These are phyloP conservation scores for Volutella citrinella DNA, from an alignment of 2,329 filamentous ascomycete species.

Conservation along the genomic window DNA sequence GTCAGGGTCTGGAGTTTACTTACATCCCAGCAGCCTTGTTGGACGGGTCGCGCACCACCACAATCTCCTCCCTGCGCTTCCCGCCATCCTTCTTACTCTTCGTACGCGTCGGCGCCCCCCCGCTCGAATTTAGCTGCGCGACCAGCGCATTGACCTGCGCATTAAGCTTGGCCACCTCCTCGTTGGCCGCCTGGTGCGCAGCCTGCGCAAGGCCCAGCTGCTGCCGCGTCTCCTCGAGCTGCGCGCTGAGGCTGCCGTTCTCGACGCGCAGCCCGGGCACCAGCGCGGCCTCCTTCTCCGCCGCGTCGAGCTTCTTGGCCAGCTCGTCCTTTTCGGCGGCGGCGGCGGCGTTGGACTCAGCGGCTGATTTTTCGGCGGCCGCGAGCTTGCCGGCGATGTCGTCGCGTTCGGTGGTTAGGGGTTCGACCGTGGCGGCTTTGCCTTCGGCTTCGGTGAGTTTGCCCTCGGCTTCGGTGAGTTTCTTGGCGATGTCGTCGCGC, in stretches of 20 bases:
- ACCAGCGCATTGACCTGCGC: slow-evolving; percentile 19
- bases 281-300: slow-evolving; percentile 19
- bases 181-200: slow-evolving; percentile 17
- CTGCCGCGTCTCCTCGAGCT: slow-evolving; percentile 13
- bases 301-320: slow-evolving; percentile 17
- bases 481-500: slow-evolving; percentile 21
- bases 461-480: slow-evolving; percentile 16
- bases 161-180: slow-evolving; percentile 17
- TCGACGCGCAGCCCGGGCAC: slow-evolving; percentile 18
- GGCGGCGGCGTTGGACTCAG: slow-evolving; percentile 8
- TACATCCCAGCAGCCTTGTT: slow-evolving; percentile 21
- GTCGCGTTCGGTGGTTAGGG: slow-evolving; percentile 14
- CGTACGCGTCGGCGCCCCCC: slow-evolving; percentile 3
- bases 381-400: slow-evolving; percentile 15
- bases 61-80: slow-evolving; percentile 23
- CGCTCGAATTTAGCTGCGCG: slow-evolving; percentile 14
- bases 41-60: slow-evolving; percentile 23
- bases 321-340: slow-evolving; percentile 15
- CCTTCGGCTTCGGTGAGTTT: slow-evolving; percentile 14
- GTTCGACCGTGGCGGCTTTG: slow-evolving; percentile 14
- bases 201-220: slow-evolving; percentile 20
- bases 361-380: slow-evolving; percentile 8
- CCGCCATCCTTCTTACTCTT: slow-evolving; percentile 22
- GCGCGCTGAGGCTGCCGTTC: slow-evolving; percentile 22
- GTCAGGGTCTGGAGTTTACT: slow-evolving; percentile 8